Evolutionary conservation across 1,139 yeast genomes (phyloP).

Genomic region (Geotrichum reessii): DNA sequence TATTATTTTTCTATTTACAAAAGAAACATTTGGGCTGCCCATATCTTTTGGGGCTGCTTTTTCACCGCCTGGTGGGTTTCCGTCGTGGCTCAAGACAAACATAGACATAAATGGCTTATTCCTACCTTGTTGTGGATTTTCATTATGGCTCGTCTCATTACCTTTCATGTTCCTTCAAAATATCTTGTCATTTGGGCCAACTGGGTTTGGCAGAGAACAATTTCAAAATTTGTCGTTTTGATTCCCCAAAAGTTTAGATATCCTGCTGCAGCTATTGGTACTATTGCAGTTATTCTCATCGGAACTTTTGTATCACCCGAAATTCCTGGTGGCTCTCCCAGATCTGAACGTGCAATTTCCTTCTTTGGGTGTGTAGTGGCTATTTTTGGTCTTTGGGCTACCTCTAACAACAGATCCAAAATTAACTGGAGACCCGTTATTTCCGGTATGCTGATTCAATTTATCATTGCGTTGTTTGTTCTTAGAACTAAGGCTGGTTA

Average conservation of each 20-base stretch:
- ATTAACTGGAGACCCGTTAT: constrained; percentile 60
- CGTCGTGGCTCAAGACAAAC: constrained; percentile 48
- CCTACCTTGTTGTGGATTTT: constrained; percentile 55
- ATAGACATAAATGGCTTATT: constrained; percentile 55
- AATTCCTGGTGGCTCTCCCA: constrained; percentile 19
- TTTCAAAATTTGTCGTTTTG: constrained; percentile 38
- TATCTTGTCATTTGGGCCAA: constrained; percentile 31
- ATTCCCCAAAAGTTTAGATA: constrained; percentile 42
- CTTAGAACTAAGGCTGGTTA: constrained; percentile 57
- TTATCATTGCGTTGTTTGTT: constrained; percentile 56
- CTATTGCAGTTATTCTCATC: constrained; percentile 43
- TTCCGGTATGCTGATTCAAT: constrained; percentile 59
- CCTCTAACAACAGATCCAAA: constrained; percentile 45
- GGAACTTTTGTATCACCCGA: constrained; percentile 47
- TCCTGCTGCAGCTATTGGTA: constrained; percentile 41
- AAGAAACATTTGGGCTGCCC: constrained; percentile 28
- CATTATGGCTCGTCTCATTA: constrained; percentile 50
- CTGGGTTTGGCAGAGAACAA: constrained; percentile 43
- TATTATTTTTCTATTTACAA: constrained; percentile 34
- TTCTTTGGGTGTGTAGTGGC: constrained; percentile 54
- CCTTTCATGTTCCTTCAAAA: constrained; percentile 48
- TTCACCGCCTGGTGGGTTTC: constrained; percentile 68
- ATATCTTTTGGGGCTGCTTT: constrained; percentile 36
- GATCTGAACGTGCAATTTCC: constrained; percentile 55
- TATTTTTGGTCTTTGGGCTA: constrained; percentile 42